Evolutionary conservation across 805 yeast species (phyloP), one percentile per base, ranked within the genome.

Genomic region (Metschnikowia colocasiae): DNA sequence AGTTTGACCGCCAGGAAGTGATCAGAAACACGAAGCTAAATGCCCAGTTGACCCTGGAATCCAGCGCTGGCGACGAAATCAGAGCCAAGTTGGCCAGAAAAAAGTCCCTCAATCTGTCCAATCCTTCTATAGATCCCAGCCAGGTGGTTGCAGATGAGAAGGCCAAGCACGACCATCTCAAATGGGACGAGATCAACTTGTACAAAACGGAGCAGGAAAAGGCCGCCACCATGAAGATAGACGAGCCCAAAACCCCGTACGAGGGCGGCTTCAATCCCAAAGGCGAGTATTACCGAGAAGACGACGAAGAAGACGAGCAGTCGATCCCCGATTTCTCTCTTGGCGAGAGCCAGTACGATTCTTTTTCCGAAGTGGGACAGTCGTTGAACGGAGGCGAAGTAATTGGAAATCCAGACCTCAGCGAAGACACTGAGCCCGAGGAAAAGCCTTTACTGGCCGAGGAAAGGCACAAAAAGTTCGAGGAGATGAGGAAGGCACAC

Each of bases 211-310:
- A 90, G 60, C 86, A 80, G 61, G 87, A 85, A 56, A 81, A 81
- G 64, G 65, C 76, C 9, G 79, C 89, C 19, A 83, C 87, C 25
- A 83, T 84, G 89, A 82, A 83, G 57, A 88, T 91, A 37, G 95
- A 88, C 60, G 97, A 91, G 63, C 97, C 97, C 19, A 91, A 91
- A 71, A 91, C 97, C 1, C 97, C 97, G 4, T 91, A 85, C 59
- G 95, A 87, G 61, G 95, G 94, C 9, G 95, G 96, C 0, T 85
- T 87, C 23, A 83, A 85, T 58, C 91, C 94, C 0, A 74, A 78
- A 45, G 88, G 87, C 27, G 95, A 90, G 58, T 85, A 86, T 60
- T 88, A 89, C 56, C 75, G 76, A 44, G 80, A 78, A 4, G 92
- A 85, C 58, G 81, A 82, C 38, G 90, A 83, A 30, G 80, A 76